phyloP scores from a whole-genome alignment of 192 early-diverging fungal species.

The Coemansia sp. region DNA sequence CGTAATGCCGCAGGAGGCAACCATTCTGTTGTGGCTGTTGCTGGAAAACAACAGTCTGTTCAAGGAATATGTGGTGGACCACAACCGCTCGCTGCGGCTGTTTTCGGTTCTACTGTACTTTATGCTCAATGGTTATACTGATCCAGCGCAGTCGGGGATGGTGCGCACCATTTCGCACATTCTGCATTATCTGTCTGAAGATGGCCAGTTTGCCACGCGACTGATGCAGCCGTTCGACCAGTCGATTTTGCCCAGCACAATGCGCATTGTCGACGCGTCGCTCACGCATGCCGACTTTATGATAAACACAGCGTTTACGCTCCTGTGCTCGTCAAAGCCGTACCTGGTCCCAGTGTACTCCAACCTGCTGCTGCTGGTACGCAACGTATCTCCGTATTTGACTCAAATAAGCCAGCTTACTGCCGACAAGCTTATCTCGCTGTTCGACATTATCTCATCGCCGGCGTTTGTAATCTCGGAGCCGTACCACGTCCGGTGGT shows the following conservation, averaged over 20 bases:
- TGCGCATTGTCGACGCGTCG: slow-evolving; percentile 62
- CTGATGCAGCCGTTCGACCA: slow-evolving; percentile 56
- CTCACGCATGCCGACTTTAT: slow-evolving; percentile 80
- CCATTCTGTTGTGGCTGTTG: slow-evolving; percentile 85
- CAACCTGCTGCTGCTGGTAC: slow-evolving; percentile 71
- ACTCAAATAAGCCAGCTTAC: slow-evolving; percentile 72
- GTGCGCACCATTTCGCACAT: slow-evolving; percentile 64
- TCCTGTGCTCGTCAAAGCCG: slow-evolving; percentile 73
- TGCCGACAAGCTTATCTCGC: slow-evolving; percentile 67
- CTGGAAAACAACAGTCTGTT: slow-evolving; percentile 71
- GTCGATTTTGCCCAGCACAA: slow-evolving; percentile 54
- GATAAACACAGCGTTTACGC: slow-evolving; percentile 73
- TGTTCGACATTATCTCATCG: slow-evolving; percentile 76
- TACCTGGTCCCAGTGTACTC: slow-evolving; percentile 70
- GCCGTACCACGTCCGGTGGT: slow-evolving; percentile 71
- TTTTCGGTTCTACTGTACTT: slow-evolving; percentile 50
- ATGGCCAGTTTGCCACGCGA: slow-evolving; percentile 46
- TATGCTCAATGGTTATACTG: slow-evolving; percentile 46
- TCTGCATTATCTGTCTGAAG: slow-evolving; percentile 57
- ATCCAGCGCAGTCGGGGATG: slow-evolving; percentile 60
- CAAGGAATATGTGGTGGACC: slow-evolving; percentile 46
- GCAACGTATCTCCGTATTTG: slow-evolving; percentile 81
- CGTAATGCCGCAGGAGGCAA: slow-evolving; percentile 61
- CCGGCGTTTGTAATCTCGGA: slow-evolving; percentile 79
- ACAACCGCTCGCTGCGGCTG: slow-evolving; percentile 44